Percentiles rank a stretch among this genome's conserved stretches.
phyloP scores from a whole-genome alignment of 2,329 filamentous ascomycete species.

The Aspergillus japonicus region DNA sequence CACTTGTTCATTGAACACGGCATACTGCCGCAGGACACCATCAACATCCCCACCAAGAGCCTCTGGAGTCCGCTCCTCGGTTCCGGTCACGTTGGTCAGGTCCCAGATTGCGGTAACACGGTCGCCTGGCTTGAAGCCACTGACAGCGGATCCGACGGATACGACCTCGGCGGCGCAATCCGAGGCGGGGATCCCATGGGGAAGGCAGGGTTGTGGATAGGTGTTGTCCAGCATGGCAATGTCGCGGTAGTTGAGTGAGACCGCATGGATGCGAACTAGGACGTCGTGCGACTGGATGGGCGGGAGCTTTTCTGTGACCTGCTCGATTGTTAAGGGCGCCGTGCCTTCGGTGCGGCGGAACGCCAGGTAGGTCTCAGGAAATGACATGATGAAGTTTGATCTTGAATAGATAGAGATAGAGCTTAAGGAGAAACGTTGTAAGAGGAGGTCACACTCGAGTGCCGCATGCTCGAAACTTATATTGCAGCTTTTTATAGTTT shows the following conservation, averaged over 20 bases:
- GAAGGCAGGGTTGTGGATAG: conserved; percentile 50
- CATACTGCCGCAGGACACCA: conserved; percentile 40
- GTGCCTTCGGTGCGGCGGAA: not conserved
- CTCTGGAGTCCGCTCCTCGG: conserved; percentile 4
- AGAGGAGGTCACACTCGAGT: not conserved
- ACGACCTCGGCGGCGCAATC: conserved; percentile 45
- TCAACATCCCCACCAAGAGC: conserved; percentile 32
- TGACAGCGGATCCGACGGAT: conserved; percentile 52
- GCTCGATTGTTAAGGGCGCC: not conserved
- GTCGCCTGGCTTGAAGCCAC: conserved; percentile 52
- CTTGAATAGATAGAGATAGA: too few relatives aligned
- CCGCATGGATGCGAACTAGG: conserved; percentile 57
- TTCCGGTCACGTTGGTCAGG: conserved; percentile 9
- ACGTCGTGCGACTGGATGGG: conserved; percentile 52
- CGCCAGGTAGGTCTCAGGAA: not conserved
- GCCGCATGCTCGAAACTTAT: not conserved
- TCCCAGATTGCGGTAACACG: conserved; percentile 40
- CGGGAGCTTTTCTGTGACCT: not conserved
- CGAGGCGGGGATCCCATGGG: conserved; percentile 45
- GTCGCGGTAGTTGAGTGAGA: conserved; percentile 45
- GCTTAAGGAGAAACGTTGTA: too few relatives aligned
- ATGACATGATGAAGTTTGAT: not conserved
- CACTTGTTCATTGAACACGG: conserved; percentile 33
- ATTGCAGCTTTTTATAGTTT: not conserved
- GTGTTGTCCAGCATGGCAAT: conserved; percentile 42